Evolutionary conservation across 371 early-diverging fungal genomes (phyloP), one percentile per base, ranked within the genome.

Genomic region (Mortierella sp.): DNA sequence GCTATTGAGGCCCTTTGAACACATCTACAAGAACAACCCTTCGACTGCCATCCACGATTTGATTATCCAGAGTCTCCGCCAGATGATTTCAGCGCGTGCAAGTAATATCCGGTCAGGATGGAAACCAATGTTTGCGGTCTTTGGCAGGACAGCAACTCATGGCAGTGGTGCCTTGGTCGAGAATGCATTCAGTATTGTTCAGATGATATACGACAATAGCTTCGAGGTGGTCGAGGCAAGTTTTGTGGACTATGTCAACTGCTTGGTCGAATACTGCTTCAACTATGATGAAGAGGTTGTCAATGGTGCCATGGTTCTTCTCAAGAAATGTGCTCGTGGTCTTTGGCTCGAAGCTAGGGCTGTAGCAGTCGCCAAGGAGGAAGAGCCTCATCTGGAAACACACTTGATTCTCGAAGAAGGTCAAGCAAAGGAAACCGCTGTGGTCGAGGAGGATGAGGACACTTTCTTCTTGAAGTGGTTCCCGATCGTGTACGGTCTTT

Each of bases 401-500:
- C 63, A 56, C 3, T 19, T 67, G 46, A 56, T 76, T 6, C 57
- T 77, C 29, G 73, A 70, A 44, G 81, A 79, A 24, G 77, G 61
- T 28, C 67, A 70, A 62, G 59, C 67, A 67, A 79, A 71, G 59
- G 81, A 79, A 41, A 61, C 66, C 17, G 56, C 53, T n/a, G 53
- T 60, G 24, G 60, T 29, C 16, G 64, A 69, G 54, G 67, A 69
- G 43, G 71, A 79, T 41, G 92, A 91, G 29, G 92, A 93, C 63
- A 86, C 86, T 6, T 78, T 83, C 64, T 86, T 90, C 60, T 82
- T 88, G 57, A 88, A 88, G 58, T 92, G 91, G 92, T 89, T 92
- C 80, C 94, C 94, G 0, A 82, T 90, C 22, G 83, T 93, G 52
- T 88, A 89, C 39, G 94, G 92, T 10, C 83, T 94, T 31, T 88